phyloP scores from a whole-genome alignment of 495 filamentous ascomycete species.

The Tuber microsphaerosporum region DNA sequence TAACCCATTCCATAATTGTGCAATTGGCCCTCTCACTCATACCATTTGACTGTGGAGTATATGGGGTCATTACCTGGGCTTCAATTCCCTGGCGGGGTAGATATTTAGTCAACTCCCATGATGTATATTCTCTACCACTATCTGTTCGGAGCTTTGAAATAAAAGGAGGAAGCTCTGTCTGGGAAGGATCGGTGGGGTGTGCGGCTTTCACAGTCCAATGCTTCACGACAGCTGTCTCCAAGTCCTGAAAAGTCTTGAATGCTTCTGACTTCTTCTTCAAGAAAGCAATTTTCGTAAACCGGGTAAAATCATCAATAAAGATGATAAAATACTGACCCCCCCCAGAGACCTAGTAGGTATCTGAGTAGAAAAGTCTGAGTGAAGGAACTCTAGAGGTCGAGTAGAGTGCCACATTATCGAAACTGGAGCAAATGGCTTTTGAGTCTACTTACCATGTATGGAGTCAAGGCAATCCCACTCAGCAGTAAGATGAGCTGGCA shows the following conservation, averaged over 20 bases:
- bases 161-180: background rate
- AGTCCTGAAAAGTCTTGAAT: no score
- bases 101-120: background rate
- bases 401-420: no score
- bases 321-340: no score
- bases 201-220: background rate
- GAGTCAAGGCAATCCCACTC: no score
- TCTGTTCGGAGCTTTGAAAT: background rate
- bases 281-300: background rate
- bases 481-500: no score
- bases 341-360: no score
- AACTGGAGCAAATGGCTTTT: background rate
- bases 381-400: no score
- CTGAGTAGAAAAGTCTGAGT: no score
- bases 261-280: background rate
- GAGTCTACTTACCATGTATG: no score
- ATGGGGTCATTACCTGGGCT: background rate
- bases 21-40: background rate
- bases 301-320: background rate
- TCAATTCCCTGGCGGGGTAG: background rate
- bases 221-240: no score
- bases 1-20: fast-evolving
- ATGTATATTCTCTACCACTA: background rate
- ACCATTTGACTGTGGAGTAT: background rate
- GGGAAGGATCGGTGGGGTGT: background rate